Evolutionary conservation across 345 rosid species (phyloP).

Genomic region (Eucalyptus cloeziana): DNA sequence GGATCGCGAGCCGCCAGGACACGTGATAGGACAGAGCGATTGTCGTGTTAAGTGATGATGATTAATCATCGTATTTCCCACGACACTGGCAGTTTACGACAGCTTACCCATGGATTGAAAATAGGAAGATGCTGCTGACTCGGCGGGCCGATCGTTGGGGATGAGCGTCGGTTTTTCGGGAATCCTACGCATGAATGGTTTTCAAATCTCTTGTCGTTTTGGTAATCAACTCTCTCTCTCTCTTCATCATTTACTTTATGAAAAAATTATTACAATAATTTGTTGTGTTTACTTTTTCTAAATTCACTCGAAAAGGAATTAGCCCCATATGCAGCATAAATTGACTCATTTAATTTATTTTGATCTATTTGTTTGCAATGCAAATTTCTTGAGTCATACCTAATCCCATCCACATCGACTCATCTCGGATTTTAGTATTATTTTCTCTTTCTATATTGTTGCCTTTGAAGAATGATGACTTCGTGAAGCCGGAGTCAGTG

Average conservation of each 20-base stretch:
- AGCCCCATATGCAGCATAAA: not conserved
- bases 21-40: not conserved
- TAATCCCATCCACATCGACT: accelerated
- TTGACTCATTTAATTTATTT: accelerated
- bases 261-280: no score
- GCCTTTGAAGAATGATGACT: no score
- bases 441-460: no score
- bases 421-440: no score
- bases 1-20: not conserved
- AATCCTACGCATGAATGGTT: not conserved
- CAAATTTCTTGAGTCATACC: no score
- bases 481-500: no score
- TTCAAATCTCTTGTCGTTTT: not conserved
- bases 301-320: no score
- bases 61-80: not conserved
- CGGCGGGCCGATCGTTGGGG: not conserved
- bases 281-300: no score
- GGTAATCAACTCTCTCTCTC: not conserved
- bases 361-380: accelerated
- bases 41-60: not conserved
- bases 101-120: not conserved
- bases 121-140: not conserved
- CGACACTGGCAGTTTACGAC: not conserved
- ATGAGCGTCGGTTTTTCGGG: not conserved
- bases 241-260: no score